Conservation (phyloP, 83 land plant species). For the Thuja plicata region DNA sequence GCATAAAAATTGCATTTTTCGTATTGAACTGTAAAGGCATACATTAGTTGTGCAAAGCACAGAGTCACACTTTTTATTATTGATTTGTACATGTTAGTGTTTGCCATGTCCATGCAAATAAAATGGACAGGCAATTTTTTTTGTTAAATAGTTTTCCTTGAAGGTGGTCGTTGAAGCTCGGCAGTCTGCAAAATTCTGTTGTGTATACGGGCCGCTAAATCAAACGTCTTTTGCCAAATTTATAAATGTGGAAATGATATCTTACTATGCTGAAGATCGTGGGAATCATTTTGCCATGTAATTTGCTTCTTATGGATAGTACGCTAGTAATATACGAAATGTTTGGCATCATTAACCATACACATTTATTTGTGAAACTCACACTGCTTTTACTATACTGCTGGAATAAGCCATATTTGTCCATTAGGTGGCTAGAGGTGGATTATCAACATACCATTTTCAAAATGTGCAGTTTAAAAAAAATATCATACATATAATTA, state of each 20-base stretch:
- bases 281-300: not conserved
- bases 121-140: not conserved
- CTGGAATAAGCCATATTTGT: not conserved
- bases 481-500: not conserved
- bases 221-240: not conserved
- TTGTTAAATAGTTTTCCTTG: not conserved
- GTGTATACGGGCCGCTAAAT: constrained; percentile 5
- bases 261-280: not conserved
- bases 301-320: not conserved
- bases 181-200: not conserved
- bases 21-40: constrained; percentile 1
- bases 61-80: not conserved
- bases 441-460: not conserved
- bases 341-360: not conserved
- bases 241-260: constrained; percentile 11
- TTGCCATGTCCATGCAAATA: constrained; percentile 5
- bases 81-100: constrained; percentile 12
- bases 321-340: not conserved
- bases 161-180: constrained; percentile 3
- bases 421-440: not conserved
- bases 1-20: constrained; percentile 3
- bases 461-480: not conserved
- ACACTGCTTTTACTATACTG: not conserved
- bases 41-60: constrained; percentile 3
- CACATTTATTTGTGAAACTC: not conserved